Percentiles rank a stretch among this genome's conserved stretches.
These are phyloP conservation scores for Diaporthe nobilis DNA, from an alignment of 2,329 filamentous ascomycete genomes.

Conservation along the genomic window DNA sequence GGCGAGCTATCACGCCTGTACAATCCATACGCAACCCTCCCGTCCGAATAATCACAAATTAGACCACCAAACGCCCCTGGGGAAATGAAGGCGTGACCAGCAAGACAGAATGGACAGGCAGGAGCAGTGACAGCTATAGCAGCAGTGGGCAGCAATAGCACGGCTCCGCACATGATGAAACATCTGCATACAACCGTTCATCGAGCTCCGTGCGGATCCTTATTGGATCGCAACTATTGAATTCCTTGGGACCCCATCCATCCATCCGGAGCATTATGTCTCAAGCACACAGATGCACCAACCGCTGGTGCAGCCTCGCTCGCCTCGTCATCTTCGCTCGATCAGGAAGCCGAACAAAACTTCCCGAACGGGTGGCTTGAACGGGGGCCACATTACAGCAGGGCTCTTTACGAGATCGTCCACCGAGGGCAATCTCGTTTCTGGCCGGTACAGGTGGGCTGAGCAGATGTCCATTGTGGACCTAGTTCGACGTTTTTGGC, in stretches of 20 bases:
- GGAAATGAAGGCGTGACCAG: constrained; percentile 1
- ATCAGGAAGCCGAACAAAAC: constrained; percentile 16
- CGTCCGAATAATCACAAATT: background rate
- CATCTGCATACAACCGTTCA: constrained; percentile 8
- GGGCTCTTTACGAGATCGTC: constrained; percentile 16
- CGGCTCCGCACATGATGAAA: constrained; percentile 25
- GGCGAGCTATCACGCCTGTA: background rate
- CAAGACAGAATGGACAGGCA: background rate
- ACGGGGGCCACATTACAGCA: background rate
- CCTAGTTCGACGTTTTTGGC: background rate
- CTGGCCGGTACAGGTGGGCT: constrained; percentile 12
- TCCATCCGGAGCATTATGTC: constrained; percentile 15
- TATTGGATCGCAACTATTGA: constrained; percentile 30
- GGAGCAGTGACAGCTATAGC: constrained; percentile 6
- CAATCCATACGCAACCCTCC: background rate
- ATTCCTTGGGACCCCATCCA: constrained; percentile 7
- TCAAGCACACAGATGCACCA: constrained; percentile 4
- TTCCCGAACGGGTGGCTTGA: constrained; percentile 3
- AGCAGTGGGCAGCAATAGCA: background rate
- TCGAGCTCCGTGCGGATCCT: constrained; percentile 23
- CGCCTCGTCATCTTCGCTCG: constrained; percentile 17
- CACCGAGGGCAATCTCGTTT: constrained; percentile 26
- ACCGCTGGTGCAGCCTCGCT: constrained; percentile 13
- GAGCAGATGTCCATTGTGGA: constrained; percentile 10
- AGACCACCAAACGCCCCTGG: background rate